Conservation (phyloP, 2,329 filamentous ascomycete genomes). For the Cordyceps militaris region DNA sequence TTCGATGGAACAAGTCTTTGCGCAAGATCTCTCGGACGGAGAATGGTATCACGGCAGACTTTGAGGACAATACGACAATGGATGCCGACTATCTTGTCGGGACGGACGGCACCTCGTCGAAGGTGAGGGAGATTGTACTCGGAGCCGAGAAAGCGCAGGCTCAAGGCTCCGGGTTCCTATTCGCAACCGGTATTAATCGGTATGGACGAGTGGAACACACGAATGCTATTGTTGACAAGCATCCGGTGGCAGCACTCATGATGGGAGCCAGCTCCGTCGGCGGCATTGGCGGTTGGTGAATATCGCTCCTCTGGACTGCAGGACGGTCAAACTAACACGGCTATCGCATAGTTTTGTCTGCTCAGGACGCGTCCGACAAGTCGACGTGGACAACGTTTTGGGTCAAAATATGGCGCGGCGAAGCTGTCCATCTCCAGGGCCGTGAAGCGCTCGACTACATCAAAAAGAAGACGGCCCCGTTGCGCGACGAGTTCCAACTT, state of each 20-base stretch:
- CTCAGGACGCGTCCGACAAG: conserved; percentile 19
- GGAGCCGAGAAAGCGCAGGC: conserved; percentile 19
- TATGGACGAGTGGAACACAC: conserved; percentile 22
- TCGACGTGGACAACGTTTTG: conserved; percentile 28
- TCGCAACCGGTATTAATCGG: conserved; percentile 23
- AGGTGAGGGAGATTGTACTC: conserved; percentile 25
- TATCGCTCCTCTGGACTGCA: no score
- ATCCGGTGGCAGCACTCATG: conserved; percentile 25
- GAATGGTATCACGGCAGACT: conserved; percentile 19
- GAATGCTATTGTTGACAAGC: conserved; percentile 20
- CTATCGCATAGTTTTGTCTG: conserved; percentile 19
- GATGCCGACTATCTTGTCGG: conserved; percentile 26
- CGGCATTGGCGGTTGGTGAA: conserved; percentile 25
- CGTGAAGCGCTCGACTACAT: conserved; percentile 29
- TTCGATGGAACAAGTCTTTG: conserved; percentile 25
- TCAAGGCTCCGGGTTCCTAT: conserved; percentile 22
- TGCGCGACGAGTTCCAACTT: conserved; percentile 26
- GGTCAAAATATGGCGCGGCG: conserved; percentile 29
- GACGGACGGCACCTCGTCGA: conserved; percentile 25
- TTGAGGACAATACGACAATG: conserved; percentile 20
- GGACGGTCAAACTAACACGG: neutral
- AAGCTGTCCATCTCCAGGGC: conserved; percentile 23
- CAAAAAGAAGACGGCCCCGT: conserved; percentile 19
- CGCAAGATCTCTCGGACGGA: neutral
- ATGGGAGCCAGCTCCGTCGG: conserved; percentile 24